Evolutionary conservation across 345 rosid genomes (phyloP).

Genomic region (Ailanthus altissimus): DNA sequence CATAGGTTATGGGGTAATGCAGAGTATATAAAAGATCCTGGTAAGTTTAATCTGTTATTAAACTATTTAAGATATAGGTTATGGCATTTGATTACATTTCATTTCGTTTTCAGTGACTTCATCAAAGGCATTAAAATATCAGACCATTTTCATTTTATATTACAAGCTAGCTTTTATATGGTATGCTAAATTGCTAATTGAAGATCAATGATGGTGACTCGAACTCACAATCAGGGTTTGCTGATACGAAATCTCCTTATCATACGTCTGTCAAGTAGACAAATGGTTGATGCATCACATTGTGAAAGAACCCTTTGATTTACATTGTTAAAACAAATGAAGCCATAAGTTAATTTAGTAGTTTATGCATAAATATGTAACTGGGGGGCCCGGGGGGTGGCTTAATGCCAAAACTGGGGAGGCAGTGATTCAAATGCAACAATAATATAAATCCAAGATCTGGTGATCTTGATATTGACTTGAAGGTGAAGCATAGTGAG

Average conservation of each 20-base stretch:
- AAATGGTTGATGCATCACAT: conserved; percentile 10
- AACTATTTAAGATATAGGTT: conserved; percentile 11
- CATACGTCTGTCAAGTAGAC: not conserved
- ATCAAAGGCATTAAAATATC: conserved; percentile 7
- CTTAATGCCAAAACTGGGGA: not conserved
- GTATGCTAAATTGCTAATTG: not conserved
- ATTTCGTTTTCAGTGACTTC: conserved; percentile 23
- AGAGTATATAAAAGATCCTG: not conserved
- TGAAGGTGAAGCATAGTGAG: conserved; percentile 5
- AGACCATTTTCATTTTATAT: not conserved
- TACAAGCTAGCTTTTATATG: not conserved
- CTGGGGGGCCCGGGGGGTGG: not conserved
- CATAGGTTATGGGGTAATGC: conserved; percentile 16
- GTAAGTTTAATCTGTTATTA: conserved; percentile 15
- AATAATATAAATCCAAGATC: not conserved
- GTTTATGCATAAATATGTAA: not conserved
- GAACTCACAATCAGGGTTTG: not conserved
- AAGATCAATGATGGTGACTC: not conserved
- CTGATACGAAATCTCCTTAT: not conserved
- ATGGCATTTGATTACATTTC: conserved; percentile 8
- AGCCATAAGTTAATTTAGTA: not conserved
- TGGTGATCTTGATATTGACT: conserved; percentile 20
- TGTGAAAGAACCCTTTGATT: conserved; percentile 3
- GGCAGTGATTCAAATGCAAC: conserved; percentile 4
- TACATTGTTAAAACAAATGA: not conserved